phyloP scores from a whole-genome alignment of 116 monocot species.

The Posidonia oceanica region DNA sequence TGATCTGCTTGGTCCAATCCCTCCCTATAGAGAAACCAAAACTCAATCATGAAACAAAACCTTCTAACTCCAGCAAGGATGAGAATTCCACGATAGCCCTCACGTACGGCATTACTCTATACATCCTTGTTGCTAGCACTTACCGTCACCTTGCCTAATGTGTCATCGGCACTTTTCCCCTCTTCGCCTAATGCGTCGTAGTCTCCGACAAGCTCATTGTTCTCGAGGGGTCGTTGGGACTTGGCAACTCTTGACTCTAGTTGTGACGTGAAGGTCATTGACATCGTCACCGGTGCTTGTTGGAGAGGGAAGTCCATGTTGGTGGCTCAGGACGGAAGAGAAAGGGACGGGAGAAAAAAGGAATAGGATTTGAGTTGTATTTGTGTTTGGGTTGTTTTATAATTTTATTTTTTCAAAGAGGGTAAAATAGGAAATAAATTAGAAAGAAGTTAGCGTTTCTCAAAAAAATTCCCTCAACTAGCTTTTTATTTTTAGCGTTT shows the following conservation, averaged over 20 bases:
- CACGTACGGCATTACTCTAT: conserved; percentile 25
- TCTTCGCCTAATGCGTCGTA: conserved; percentile 53
- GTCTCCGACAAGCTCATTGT: conserved; percentile 27
- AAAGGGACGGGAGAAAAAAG: too few species aligned
- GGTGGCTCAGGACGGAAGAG: conserved; percentile 17
- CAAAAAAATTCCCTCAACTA: too few species aligned
- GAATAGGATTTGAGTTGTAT: too few species aligned
- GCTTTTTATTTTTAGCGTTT: too few species aligned
- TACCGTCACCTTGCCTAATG: conserved; percentile 23
- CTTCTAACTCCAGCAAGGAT: background rate
- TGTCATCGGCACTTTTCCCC: conserved; percentile 23
- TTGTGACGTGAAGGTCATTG: conserved; percentile 34
- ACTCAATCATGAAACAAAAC: background rate
- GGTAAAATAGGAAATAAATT: too few species aligned
- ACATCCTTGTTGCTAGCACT: conserved; percentile 21
- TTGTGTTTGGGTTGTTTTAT: too few species aligned
- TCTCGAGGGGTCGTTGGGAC: conserved; percentile 71
- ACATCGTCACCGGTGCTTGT: conserved; percentile 25
- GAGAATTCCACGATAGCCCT: background rate
- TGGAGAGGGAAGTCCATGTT: conserved; percentile 31
- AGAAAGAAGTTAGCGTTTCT: too few species aligned
- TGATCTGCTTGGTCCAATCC: conserved; percentile 53
- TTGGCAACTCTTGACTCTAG: conserved; percentile 30
- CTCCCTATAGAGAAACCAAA: background rate
- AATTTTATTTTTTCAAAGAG: too few species aligned